Base-by-base conservation (phyloP, 148 eudicot species). In the Vaccinium myrtillus region DNA sequence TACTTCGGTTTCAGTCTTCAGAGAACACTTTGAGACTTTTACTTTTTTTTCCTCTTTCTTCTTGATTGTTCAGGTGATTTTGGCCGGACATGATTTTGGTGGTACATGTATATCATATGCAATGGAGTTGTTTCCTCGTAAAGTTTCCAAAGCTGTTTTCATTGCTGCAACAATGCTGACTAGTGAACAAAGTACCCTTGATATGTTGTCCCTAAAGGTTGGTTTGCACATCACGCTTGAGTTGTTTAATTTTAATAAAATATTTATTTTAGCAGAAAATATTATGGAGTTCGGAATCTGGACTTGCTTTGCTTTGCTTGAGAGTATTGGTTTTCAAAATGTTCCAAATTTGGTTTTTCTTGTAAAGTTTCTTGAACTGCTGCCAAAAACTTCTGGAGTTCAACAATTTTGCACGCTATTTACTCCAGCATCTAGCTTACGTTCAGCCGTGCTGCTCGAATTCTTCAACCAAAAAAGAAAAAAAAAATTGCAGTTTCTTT, bases 51-150 rank as follows among this genome's bases (percentile, higher is more conserved):
- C 51, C 18, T n/a, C 75, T 32, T 21, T 32, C 19, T 76, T 83
- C 87, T 75, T 48, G 16, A 15, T 59, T 19, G 25, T 87, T 87
- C 91, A 95, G 99, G 99, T 94, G 75, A 93, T 96, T 83, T 88
- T 96, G 93, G 99, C 94, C 21, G 99, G 98, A 46, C 99, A 96
- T 89, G 98, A 95, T 88, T 91, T 95, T 88, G 99, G 99, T 51
- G 99, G 99, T 53, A 91, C 94, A 25, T 96, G 99, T 86, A 83
- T 95, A 87, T 94, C 99, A 80, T 94, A 89, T 90, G 95, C 96
- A 23, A 95, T 96, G 97, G 98, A 96, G 87, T n/a, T 90, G 81
- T 91, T 87, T 86, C 93, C 98, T 2, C 54, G 81, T 2, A 93
- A 89, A 83, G 82, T 96, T 16, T 92, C 98, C 23, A 96, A 93